phyloP scores from a whole-genome alignment of 495 filamentous ascomycete species.

The Aspergillus saccharolyticus region DNA sequence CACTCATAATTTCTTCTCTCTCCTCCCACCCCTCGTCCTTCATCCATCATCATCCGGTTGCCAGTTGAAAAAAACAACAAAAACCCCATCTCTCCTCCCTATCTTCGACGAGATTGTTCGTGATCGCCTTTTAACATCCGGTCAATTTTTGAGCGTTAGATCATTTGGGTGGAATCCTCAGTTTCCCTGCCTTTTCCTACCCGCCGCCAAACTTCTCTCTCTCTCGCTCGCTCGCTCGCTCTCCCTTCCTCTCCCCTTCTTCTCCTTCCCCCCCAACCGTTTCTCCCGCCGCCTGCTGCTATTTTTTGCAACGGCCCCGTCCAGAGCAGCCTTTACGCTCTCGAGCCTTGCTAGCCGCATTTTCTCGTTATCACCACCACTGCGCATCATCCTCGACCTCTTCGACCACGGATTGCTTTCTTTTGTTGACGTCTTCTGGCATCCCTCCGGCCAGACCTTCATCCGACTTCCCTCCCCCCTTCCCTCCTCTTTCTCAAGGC shows the following conservation, averaged over 20 bases:
- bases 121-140: not conserved
- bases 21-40: slow-evolving; percentile 6
- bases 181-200: not conserved
- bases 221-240: slow-evolving; percentile 3
- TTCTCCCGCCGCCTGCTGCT: slow-evolving; percentile 4
- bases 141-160: not conserved
- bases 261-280: not conserved
- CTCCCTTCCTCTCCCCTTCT: slow-evolving; percentile 9
- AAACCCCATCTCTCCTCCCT: not conserved
- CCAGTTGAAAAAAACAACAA: not conserved
- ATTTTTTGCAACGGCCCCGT: slow-evolving; percentile 9
- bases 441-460: slow-evolving; percentile 21
- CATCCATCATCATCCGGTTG: not conserved
- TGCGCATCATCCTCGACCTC: slow-evolving; percentile 11
- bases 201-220: not conserved
- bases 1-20: slow-evolving; percentile 4
- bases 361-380: slow-evolving; percentile 12
- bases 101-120: slow-evolving; percentile 8
- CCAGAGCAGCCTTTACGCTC: slow-evolving; percentile 5
- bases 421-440: slow-evolving; percentile 16
- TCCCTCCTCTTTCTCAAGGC: slow-evolving; percentile 5
- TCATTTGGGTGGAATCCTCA: slow-evolving; percentile 2
- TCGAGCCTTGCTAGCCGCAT: slow-evolving; percentile 15
- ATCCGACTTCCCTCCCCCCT: slow-evolving; percentile 6
- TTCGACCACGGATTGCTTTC: slow-evolving; percentile 8